phyloP scores from a whole-genome alignment of 1,284 basidiomycete species.

The Fomitiporia mediterranea region DNA sequence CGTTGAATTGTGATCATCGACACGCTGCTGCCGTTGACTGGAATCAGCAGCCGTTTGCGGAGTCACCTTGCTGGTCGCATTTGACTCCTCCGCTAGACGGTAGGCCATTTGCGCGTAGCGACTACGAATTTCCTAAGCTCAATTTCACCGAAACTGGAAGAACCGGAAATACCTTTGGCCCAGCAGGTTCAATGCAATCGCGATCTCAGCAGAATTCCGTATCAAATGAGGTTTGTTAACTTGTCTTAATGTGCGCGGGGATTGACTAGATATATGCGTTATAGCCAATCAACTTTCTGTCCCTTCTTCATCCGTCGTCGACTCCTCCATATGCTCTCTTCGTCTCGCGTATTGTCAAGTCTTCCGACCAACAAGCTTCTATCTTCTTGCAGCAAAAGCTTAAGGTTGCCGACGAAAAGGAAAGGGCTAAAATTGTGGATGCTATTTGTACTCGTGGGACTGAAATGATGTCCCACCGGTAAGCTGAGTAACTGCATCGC shows the following conservation, averaged over 20 bases:
- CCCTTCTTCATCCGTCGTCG: constrained; percentile 74
- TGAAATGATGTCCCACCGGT: constrained; percentile 87
- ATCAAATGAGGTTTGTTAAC: constrained; percentile 5
- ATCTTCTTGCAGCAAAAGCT: constrained; percentile 84
- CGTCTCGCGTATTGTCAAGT: constrained; percentile 77
- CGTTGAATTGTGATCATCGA: neutral
- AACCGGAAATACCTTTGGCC: neutral
- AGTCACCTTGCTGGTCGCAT: constrained; percentile 12
- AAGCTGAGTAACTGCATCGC: constrained; percentile 23
- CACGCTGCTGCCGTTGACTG: constrained; percentile 5
- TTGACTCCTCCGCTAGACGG: constrained; percentile 9
- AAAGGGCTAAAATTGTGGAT: constrained; percentile 74
- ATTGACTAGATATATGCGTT: constrained; percentile 2
- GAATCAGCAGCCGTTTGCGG: constrained; percentile 9
- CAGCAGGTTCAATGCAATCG: constrained; percentile 1
- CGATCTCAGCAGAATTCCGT: constrained; percentile 9
- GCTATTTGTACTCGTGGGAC: constrained; percentile 76
- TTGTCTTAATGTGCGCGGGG: neutral
- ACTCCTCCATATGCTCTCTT: constrained; percentile 76
- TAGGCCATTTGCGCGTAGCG: constrained; percentile 2
- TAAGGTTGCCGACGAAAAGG: constrained; percentile 74
- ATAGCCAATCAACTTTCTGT: constrained; percentile 81
- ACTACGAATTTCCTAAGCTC: constrained; percentile 14
- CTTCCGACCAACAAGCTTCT: constrained; percentile 82
- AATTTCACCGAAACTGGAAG: constrained; percentile 1